phyloP scores from a whole-genome alignment of 306 rosid genomes.

The Trifolium pratense region DNA sequence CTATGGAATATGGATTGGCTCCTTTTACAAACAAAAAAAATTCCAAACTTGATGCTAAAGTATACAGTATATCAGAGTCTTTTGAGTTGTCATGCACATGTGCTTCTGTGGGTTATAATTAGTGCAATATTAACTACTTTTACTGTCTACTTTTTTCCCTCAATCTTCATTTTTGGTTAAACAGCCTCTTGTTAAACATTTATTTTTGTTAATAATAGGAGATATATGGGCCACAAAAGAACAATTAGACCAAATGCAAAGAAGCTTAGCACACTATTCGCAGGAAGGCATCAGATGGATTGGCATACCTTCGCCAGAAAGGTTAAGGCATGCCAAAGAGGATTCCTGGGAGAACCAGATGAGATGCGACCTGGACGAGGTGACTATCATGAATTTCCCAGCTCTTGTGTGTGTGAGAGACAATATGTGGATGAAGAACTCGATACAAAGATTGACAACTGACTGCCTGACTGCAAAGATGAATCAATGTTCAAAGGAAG shows the following conservation, averaged over 20 bases:
- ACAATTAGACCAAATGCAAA: conserved; percentile 96
- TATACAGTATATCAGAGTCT: not conserved
- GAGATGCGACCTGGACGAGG: conserved; percentile 89
- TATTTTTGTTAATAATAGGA: conserved; percentile 57
- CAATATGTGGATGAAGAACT: conserved; percentile 46
- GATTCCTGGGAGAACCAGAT: conserved; percentile 97
- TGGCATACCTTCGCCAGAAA: conserved; percentile 78
- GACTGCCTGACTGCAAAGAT: conserved; percentile 34
- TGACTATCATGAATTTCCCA: conserved; percentile 88
- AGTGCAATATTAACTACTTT: not conserved
- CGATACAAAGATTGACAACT: conserved; percentile 37
- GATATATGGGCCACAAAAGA: conserved; percentile 97
- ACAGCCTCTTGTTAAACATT: conserved; percentile 18
- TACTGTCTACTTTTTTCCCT: not conserved
- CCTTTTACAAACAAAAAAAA: conserved; percentile 18
- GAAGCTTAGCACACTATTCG: conserved; percentile 80
- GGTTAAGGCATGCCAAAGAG: conserved; percentile 78
- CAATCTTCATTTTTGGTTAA: not conserved
- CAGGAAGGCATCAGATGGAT: conserved; percentile 73
- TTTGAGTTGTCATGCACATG: conserved; percentile 16
- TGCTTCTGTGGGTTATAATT: conserved; percentile 16
- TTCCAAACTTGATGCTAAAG: conserved; percentile 31
- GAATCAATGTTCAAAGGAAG: conserved; percentile 21
- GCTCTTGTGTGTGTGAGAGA: conserved; percentile 76
- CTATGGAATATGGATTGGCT: conserved; percentile 3